phyloP scores from a whole-genome alignment of 495 filamentous ascomycete genomes.

The Daldinia grandis region DNA sequence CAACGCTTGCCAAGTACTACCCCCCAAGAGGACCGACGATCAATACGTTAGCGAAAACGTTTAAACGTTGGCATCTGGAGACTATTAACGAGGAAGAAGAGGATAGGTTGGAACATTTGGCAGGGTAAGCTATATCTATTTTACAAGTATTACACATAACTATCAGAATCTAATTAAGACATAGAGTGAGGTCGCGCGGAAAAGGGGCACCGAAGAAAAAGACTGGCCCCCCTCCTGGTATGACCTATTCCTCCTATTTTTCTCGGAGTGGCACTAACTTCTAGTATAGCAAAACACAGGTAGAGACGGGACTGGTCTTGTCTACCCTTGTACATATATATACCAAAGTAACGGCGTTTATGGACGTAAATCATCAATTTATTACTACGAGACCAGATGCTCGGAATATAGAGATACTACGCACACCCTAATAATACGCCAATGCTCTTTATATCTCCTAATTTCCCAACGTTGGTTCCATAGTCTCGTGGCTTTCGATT shows the following conservation, averaged over 20 bases:
- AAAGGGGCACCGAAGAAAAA: slow-evolving; percentile 96
- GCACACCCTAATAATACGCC: background rate
- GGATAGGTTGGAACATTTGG: slow-evolving; percentile 78
- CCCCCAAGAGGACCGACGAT: slow-evolving; percentile 75
- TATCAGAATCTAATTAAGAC: slow-evolving; percentile 13
- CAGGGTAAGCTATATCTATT: slow-evolving; percentile 60
- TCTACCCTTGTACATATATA: slow-evolving; percentile 27
- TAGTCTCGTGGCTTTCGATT: background rate
- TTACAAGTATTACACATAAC: background rate
- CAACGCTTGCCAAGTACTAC: slow-evolving; percentile 83
- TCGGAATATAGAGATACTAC: background rate
- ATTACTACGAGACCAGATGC: background rate
- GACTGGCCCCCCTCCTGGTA: slow-evolving; percentile 67
- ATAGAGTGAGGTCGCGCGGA: slow-evolving; percentile 75
- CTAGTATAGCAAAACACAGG: slow-evolving; percentile 40
- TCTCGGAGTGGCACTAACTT: slow-evolving; percentile 27
- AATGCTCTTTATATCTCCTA: background rate
- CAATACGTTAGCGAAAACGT: slow-evolving; percentile 70
- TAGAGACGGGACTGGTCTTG: slow-evolving; percentile 1
- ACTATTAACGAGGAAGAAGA: slow-evolving; percentile 79
- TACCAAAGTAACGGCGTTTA: slow-evolving; percentile 24
- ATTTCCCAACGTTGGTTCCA: background rate
- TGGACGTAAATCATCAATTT: background rate
- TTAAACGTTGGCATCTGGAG: slow-evolving; percentile 62
- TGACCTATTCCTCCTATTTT: slow-evolving; percentile 31